Conservation (phyloP, 2,329 filamentous ascomycete genomes). For the Sclerotiophoma versabilis region DNA sequence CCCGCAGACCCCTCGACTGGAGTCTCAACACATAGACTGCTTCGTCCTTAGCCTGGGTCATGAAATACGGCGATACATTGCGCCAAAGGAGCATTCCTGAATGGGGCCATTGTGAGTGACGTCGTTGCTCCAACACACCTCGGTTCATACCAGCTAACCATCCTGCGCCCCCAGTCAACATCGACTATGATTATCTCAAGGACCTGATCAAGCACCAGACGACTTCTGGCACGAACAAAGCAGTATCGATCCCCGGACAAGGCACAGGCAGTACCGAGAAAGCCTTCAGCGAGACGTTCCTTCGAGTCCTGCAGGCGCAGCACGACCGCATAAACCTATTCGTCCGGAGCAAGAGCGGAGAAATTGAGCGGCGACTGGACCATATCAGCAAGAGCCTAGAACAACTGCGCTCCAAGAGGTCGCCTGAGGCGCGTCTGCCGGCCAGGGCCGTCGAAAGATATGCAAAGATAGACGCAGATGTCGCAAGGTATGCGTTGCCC, state of each 20-base stretch:
- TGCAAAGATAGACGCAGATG: constrained; percentile 59
- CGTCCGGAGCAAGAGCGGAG: constrained; percentile 79
- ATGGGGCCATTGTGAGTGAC: constrained; percentile 74
- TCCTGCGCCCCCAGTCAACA: constrained; percentile 68
- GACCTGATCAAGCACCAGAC: constrained; percentile 83
- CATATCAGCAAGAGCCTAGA: constrained; percentile 51
- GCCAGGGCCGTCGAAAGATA: constrained; percentile 58
- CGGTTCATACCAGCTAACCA: constrained; percentile 21
- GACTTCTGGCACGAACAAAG: constrained; percentile 71
- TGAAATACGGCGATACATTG: constrained; percentile 81
- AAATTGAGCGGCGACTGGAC: constrained; percentile 71
- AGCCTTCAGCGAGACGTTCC: constrained; percentile 76
- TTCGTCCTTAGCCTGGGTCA: constrained; percentile 45
- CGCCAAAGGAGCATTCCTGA: constrained; percentile 78
- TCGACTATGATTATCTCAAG: constrained; percentile 89
- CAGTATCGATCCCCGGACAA: constrained; percentile 77
- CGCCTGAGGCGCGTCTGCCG: constrained; percentile 42
- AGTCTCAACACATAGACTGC: constrained; percentile 1
- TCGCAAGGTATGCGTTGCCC: constrained; percentile 49
- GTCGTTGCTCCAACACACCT: neutral
- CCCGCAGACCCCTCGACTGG: constrained; percentile 14
- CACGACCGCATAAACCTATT: constrained; percentile 82
- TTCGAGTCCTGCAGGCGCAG: constrained; percentile 72
- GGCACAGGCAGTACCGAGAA: constrained; percentile 59
- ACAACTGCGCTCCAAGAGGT: constrained; percentile 37